These are phyloP conservation scores for Gossypium australe DNA, from an alignment of 345 rosid genomes.

Conservation along the genomic window DNA sequence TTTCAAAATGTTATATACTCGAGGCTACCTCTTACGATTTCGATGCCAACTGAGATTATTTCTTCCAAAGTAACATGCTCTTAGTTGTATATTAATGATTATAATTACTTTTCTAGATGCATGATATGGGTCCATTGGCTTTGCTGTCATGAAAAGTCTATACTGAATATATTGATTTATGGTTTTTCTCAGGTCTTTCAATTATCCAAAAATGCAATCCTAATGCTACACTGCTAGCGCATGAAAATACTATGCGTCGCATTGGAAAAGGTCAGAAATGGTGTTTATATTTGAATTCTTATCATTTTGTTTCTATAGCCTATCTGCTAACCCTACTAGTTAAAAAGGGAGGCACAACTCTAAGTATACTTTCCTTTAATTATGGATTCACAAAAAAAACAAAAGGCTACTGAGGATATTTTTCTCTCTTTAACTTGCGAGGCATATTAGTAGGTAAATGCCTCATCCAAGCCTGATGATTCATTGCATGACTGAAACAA, in stretches of 20 bases:
- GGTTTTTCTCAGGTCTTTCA: constrained; percentile 67
- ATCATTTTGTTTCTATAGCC: not conserved
- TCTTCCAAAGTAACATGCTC: not conserved
- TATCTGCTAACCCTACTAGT: not conserved
- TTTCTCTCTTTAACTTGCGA: not conserved
- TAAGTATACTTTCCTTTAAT: not conserved
- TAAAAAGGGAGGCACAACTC: not conserved
- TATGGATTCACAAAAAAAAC: not conserved
- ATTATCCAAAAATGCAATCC: constrained; percentile 66
- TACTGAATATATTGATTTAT: constrained; percentile 11
- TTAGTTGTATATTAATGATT: constrained; percentile 8
- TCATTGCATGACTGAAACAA: not conserved
- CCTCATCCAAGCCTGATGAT: not conserved
- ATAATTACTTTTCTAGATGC: not conserved
- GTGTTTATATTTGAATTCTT: not conserved
- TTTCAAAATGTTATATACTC: not conserved
- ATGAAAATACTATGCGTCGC: constrained; percentile 65
- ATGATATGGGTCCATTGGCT: not conserved
- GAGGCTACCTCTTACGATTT: not conserved
- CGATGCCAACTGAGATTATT: not conserved
- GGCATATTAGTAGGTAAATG: not conserved
- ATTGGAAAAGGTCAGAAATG: constrained; percentile 46
- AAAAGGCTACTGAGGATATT: not conserved
- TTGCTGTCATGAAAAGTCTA: not conserved
- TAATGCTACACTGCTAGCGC: constrained; percentile 62